These are phyloP conservation scores for Magnolia officinalis DNA, from an alignment of 164 flowering plant genomes.

Conservation along the genomic window DNA sequence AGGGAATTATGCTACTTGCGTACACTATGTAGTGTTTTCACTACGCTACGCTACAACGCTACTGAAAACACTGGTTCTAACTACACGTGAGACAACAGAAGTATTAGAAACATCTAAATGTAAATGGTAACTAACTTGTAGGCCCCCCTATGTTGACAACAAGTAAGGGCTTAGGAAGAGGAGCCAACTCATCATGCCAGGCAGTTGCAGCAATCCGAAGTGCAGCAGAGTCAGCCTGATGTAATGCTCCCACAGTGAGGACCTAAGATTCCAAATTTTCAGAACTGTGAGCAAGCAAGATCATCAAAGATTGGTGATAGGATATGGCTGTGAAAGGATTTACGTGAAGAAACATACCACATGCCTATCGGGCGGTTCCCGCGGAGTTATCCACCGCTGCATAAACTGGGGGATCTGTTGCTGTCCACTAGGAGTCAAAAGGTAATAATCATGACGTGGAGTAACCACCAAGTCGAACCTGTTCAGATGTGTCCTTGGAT, in stretches of 20 bases:
- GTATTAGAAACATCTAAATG: neutral
- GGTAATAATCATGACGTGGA: slow-evolving; percentile 87
- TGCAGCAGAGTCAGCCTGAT: slow-evolving; percentile 76
- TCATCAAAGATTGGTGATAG: neutral
- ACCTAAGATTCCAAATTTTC: slow-evolving; percentile 40
- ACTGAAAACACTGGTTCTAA: too few relatives aligned
- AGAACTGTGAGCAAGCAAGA: neutral
- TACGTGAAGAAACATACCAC: slow-evolving; percentile 50
- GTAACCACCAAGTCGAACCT: slow-evolving; percentile 94
- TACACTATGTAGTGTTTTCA: too few relatives aligned
- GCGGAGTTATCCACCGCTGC: slow-evolving; percentile 81
- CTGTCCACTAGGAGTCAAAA: slow-evolving; percentile 80
- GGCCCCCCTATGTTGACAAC: slow-evolving; percentile 96
- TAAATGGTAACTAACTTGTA: slow-evolving; percentile 46
- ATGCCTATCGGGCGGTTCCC: slow-evolving; percentile 71
- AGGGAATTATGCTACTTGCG: too few relatives aligned
- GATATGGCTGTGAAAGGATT: neutral
- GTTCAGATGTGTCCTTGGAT: slow-evolving; percentile 73
- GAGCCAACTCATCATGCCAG: slow-evolving; percentile 93
- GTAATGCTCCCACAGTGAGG: slow-evolving; percentile 85
- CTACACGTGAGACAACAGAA: too few relatives aligned
- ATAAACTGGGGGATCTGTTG: slow-evolving; percentile 76
- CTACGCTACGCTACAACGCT: too few relatives aligned
- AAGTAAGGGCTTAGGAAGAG: slow-evolving; percentile 81
- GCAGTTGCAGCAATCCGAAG: slow-evolving; percentile 73